These are phyloP conservation scores for Colletotrichum orchidophilum DNA, from an alignment of 2,329 filamentous ascomycete genomes.

Conservation along the genomic window DNA sequence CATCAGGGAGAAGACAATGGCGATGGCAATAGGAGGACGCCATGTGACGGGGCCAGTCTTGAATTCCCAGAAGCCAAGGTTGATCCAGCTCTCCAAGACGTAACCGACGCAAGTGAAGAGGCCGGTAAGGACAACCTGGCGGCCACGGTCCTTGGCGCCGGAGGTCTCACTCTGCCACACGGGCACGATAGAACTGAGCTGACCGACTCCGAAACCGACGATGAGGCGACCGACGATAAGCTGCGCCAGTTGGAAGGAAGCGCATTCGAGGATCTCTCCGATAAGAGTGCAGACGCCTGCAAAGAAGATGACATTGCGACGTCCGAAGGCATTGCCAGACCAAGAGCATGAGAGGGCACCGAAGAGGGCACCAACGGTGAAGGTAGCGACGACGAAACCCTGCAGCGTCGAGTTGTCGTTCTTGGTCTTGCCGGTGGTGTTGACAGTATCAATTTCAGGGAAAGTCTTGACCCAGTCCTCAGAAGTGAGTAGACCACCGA, in stretches of 20 bases:
- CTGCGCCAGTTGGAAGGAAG: slow-evolving; percentile 49
- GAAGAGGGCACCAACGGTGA: slow-evolving; percentile 48
- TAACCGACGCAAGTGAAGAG: slow-evolving; percentile 34
- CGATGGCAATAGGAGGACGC: slow-evolving; percentile 48
- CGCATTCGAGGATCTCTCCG: slow-evolving; percentile 47
- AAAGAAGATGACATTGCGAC: slow-evolving; percentile 43
- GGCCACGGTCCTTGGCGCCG: slow-evolving; percentile 52
- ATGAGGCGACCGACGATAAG: slow-evolving; percentile 53
- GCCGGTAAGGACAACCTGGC: slow-evolving; percentile 48
- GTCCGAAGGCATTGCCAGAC: slow-evolving; percentile 46
- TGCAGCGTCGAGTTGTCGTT: slow-evolving; percentile 47
- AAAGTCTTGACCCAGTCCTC: slow-evolving; percentile 47
- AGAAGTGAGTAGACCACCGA: slow-evolving; percentile 47
- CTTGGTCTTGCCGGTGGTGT: slow-evolving; percentile 43
- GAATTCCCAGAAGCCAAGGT: slow-evolving; percentile 52
- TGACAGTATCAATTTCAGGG: slow-evolving; percentile 49
- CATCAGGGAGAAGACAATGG: slow-evolving; percentile 43
- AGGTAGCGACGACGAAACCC: slow-evolving; percentile 48
- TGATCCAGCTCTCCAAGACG: slow-evolving; percentile 54
- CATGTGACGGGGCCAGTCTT: slow-evolving; percentile 40
- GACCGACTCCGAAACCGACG: slow-evolving; percentile 50
- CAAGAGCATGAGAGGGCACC: slow-evolving; percentile 48
- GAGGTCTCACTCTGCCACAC: slow-evolving; percentile 52
- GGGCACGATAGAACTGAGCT: slow-evolving; percentile 51
- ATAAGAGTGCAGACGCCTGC: slow-evolving; percentile 45